Percentiles rank a stretch among this genome's conserved stretches.
These are phyloP conservation scores for Strobilomyces dryophilus DNA, from an alignment of 768 basidiomycete species.

Conservation along the genomic window DNA sequence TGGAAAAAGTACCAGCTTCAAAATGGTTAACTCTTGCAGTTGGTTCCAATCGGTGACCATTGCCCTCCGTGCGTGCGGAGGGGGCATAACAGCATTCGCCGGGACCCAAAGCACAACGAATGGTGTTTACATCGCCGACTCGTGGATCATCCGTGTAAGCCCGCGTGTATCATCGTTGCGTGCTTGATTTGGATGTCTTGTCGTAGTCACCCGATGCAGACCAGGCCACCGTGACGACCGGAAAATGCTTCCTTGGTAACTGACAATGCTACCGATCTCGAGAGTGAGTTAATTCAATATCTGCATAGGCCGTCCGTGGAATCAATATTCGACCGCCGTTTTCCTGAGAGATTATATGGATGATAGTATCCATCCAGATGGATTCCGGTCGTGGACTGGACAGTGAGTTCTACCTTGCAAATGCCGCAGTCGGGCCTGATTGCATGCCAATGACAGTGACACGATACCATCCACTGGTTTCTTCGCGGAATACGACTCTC, in stretches of 20 bases:
- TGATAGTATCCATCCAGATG: slow-evolving; percentile 44
- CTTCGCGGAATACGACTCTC: slow-evolving; percentile 55
- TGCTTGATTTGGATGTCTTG: background rate
- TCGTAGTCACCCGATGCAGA: slow-evolving; percentile 57
- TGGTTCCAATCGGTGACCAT: slow-evolving; percentile 59
- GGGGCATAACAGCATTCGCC: slow-evolving; percentile 63
- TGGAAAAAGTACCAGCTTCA: background rate
- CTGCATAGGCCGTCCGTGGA: slow-evolving; percentile 51
- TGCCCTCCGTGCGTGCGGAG: slow-evolving; percentile 62
- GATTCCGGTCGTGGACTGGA: slow-evolving; percentile 45
- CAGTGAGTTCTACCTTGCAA: slow-evolving; percentile 7
- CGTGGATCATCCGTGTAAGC: slow-evolving; percentile 52
- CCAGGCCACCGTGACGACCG: slow-evolving; percentile 39
- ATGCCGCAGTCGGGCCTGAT: background rate
- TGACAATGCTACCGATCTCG: background rate
- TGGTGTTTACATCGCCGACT: slow-evolving; percentile 54
- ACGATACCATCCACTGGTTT: slow-evolving; percentile 50
- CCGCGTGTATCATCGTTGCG: background rate
- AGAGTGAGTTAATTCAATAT: background rate
- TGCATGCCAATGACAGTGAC: slow-evolving; percentile 35
- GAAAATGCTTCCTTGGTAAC: slow-evolving; percentile 49
- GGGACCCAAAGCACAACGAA: slow-evolving; percentile 41
- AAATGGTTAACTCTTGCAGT: slow-evolving; percentile 24
- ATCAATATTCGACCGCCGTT: slow-evolving; percentile 51
- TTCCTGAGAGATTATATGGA: slow-evolving; percentile 58